A percentile compares a stretch with the other conserved stretches of the same genome.
These are phyloP conservation scores for Chloranthus sessilifolius DNA, from an alignment of 164 flowering plant genomes.

Conservation along the genomic window DNA sequence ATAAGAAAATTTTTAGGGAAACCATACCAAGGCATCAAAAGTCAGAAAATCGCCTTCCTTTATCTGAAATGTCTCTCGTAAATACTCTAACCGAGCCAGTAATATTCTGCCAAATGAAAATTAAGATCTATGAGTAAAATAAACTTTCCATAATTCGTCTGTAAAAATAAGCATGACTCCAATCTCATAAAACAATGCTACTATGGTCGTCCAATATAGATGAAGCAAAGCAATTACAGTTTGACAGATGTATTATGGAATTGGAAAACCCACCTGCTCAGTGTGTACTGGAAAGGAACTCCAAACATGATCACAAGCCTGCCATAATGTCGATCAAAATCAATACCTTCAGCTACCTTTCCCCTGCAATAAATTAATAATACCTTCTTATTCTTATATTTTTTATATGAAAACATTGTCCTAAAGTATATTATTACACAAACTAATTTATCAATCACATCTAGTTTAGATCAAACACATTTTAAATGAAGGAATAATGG, in stretches of 20 bases:
- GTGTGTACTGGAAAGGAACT: conserved; percentile 93
- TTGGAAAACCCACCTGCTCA: conserved; percentile 83
- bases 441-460: no score
- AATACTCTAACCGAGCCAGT: conserved; percentile 83
- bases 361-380: conserved; percentile 58
- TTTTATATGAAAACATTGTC: no score
- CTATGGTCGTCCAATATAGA: no score
- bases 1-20: conserved; percentile 1
- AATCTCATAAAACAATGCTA: no score
- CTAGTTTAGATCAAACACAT: no score
- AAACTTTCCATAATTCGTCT: no score
- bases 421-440: no score
- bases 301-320: conserved; percentile 99
- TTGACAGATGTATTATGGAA: no score
- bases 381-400: not conserved
- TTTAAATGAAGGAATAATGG: no score
- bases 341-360: conserved; percentile 99
- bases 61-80: conserved; percentile 97
- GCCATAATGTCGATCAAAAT: conserved; percentile 99
- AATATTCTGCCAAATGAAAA: conserved; percentile 60
- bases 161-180: no score
- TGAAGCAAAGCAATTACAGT: not conserved
- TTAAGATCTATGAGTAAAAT: no score
- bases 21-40: conserved; percentile 94
- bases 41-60: conserved; percentile 98